A percentile compares a stretch with the other conserved stretches of the same genome.
phyloP scores from a whole-genome alignment of 2,329 filamentous ascomycete genomes.

The Botrytis byssoidea region DNA sequence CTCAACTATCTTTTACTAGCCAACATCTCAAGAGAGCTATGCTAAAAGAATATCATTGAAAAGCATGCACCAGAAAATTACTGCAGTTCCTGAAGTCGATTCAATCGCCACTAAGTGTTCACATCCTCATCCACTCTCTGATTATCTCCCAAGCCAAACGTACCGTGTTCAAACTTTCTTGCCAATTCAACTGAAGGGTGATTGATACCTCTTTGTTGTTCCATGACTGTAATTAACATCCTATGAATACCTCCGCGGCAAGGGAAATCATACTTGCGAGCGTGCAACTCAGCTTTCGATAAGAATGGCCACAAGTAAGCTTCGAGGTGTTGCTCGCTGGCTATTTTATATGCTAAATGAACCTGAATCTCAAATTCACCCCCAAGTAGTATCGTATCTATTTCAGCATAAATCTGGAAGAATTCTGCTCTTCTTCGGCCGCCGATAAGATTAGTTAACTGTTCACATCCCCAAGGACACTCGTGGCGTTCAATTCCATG shows the following conservation, averaged over 20 bases:
- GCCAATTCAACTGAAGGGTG: neutral
- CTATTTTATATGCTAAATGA: neutral
- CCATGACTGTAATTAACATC: neutral
- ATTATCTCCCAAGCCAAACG: accelerated
- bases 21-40: neutral
- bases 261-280: neutral
- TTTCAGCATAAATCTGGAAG: neutral
- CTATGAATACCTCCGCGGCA: neutral
- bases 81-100: neutral
- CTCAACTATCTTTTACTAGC: neutral
- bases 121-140: neutral
- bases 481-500: neutral
- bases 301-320: neutral
- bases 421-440: neutral
- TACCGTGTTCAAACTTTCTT: accelerated
- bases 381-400: accelerated
- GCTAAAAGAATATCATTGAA: neutral
- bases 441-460: accelerated
- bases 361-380: accelerated
- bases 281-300: neutral
- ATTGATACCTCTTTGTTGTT: neutral
- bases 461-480: neutral
- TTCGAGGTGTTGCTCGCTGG: neutral
- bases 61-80: neutral
- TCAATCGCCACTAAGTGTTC: too few relatives aligned